These are phyloP conservation scores for Taphrina populina DNA, from an alignment of 1,139 yeast species.

Conservation along the genomic window DNA sequence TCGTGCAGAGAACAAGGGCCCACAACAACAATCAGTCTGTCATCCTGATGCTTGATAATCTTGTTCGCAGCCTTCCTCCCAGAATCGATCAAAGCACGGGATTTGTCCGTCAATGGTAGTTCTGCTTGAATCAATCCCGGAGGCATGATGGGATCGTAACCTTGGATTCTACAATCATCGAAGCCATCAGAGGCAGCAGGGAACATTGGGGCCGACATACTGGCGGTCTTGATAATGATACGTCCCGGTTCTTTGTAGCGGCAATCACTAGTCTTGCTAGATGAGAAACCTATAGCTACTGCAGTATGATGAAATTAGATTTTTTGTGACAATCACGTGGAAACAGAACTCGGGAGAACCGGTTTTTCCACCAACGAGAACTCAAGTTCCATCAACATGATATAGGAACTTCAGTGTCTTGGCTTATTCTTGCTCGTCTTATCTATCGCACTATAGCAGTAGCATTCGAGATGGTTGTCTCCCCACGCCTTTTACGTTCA, in stretches of 20 bases:
- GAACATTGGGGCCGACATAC: conserved; percentile 33
- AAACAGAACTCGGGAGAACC: too few species aligned
- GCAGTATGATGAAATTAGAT: neutral
- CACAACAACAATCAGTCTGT: conserved; percentile 67
- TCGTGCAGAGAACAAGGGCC: conserved; percentile 98
- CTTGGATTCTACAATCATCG: conserved; percentile 52
- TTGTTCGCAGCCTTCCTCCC: conserved; percentile 75
- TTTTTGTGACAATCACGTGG: too few species aligned
- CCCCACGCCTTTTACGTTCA: too few species aligned
- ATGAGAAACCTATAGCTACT: too few species aligned
- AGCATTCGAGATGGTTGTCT: too few species aligned
- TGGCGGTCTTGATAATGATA: neutral
- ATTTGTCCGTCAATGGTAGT: conserved; percentile 63
- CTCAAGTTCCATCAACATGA: too few species aligned
- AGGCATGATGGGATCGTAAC: conserved; percentile 94
- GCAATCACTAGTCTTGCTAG: too few species aligned
- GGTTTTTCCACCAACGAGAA: too few species aligned
- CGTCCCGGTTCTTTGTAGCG: neutral
- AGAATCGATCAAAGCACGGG: conserved; percentile 64
- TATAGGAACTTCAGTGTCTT: too few species aligned
- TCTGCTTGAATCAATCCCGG: conserved; percentile 94
- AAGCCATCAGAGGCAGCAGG: conserved; percentile 54
- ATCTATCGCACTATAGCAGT: too few species aligned
- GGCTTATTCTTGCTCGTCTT: too few species aligned
- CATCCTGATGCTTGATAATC: conserved; percentile 70